Conservation (phyloP, 2,329 filamentous ascomycete species). For the Fusarium kyushuense region DNA sequence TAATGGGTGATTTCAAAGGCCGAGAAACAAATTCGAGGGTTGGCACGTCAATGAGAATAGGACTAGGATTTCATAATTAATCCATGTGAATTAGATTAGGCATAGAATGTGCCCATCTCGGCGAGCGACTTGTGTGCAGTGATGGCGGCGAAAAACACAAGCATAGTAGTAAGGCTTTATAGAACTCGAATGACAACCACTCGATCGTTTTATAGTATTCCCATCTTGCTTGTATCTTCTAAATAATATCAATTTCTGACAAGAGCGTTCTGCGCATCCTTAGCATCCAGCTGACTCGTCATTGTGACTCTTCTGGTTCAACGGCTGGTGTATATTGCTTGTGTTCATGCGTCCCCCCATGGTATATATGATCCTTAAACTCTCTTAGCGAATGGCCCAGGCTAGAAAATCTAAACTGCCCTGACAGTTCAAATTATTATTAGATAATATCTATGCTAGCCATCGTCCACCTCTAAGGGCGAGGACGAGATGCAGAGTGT, state of each 20-base stretch:
- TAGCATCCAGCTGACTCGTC: slow-evolving; percentile 9
- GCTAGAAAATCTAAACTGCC: neutral
- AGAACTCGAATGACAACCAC: slow-evolving; percentile 24
- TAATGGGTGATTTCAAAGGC: neutral
- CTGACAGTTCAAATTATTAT: slow-evolving; percentile 12
- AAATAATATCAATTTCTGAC: slow-evolving; percentile 2
- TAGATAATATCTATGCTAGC: slow-evolving; percentile 32
- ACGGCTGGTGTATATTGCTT: slow-evolving; percentile 20
- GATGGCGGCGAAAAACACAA: slow-evolving; percentile 1
- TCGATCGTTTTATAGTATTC: slow-evolving; percentile 24
- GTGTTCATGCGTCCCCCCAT: slow-evolving; percentile 15
- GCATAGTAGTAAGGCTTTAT: slow-evolving; percentile 6
- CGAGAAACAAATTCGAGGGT: slow-evolving; percentile 6
- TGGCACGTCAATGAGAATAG: neutral
- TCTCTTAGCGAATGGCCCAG: slow-evolving; percentile 4
- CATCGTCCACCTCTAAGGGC: slow-evolving; percentile 83
- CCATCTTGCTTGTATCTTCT: slow-evolving; percentile 10
- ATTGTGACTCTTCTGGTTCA: slow-evolving; percentile 18
- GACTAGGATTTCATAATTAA: neutral
- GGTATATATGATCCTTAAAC: slow-evolving; percentile 22
- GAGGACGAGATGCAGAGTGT: slow-evolving; percentile 94
- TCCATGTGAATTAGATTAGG: slow-evolving; percentile 6
- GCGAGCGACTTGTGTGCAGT: neutral
- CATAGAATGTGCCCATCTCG: slow-evolving; percentile 5
- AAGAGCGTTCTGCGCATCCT: slow-evolving; percentile 5